These are phyloP conservation scores for Blastobotrys chiropterorum DNA, from an alignment of 805 yeast species.

Conservation along the genomic window DNA sequence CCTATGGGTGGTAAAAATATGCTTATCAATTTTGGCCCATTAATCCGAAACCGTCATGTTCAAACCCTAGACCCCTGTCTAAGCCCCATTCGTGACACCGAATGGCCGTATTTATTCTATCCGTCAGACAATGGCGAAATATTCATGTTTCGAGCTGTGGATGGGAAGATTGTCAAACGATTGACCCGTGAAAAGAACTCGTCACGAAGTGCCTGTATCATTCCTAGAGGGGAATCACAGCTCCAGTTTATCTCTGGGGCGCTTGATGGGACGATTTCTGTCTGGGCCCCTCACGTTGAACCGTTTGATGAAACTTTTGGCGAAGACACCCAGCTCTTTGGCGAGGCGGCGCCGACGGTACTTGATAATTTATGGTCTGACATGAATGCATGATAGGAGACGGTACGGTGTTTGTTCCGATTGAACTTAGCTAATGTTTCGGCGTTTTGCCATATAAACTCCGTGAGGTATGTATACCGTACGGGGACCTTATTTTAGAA, in stretches of 20 bases:
- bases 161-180: conserved; percentile 58
- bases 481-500: too few species aligned
- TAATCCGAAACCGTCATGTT: conserved; percentile 56
- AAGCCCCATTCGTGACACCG: conserved; percentile 47
- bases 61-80: conserved; percentile 54
- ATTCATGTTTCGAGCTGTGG: conserved; percentile 48
- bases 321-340: conserved; percentile 2
- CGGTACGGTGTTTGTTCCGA: too few species aligned
- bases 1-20: conserved; percentile 50
- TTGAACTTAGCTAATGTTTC: too few species aligned
- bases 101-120: conserved; percentile 51
- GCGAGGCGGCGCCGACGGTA: conserved; percentile 10
- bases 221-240: conserved; percentile 39
- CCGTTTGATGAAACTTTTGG: conserved; percentile 8
- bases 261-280: conserved; percentile 56
- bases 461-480: too few species aligned
- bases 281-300: conserved; percentile 43
- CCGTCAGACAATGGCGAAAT: conserved; percentile 76
- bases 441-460: too few species aligned
- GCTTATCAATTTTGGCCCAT: conserved; percentile 70
- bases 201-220: conserved; percentile 48
- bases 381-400: conserved; percentile 3
- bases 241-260: conserved; percentile 53
- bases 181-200: conserved; percentile 39
- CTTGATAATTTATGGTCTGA: conserved; percentile 13